Evolutionary conservation across 106 monocot species (phyloP), one percentile per base, ranked within the genome.

Genomic region (Triglochin maritima): DNA sequence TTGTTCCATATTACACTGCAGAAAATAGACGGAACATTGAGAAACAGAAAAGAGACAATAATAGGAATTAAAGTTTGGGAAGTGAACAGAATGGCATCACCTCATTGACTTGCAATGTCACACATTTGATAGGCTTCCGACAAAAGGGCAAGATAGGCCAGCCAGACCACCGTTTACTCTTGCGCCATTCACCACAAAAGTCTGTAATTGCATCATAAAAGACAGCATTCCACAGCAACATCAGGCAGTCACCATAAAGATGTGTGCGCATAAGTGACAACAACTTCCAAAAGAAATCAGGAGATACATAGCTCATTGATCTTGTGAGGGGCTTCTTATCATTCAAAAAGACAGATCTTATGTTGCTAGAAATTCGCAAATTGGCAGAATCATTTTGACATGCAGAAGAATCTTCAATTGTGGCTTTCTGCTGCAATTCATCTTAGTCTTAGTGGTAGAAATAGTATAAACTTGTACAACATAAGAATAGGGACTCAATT

Each of bases 181-280:
- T 87, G 17, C 78, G 75, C 95, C 95, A 96, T 47, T 47, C 64
- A 42, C 13, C 58, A 57, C 80, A 84, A 67, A 76, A 76, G 46
- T 85, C 83, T 43, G 76, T 59, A 58, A 96, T 62, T 69, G 71
- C 69, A 72, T 88, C 90, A 67, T 78, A 83, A 73, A 85, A 78
- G 44, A 86, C 81, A 15, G 59, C 76, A 80, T 84, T 79, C 95
- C 95, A 96, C 13, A 88, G 17, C 52, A 76, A 69, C 56, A 63
- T 84, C 85, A 96, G 81, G 49, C 72, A 76, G 57, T 96, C 88
- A 74, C 83, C 78, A 74, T 83, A 81, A 62, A 78, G 69, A 6
- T 73, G 49, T 77, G 66, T 76, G 59, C 71, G 60, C 14, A 80
- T 67, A 29, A 71, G 75, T 56, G 81, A 72, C 69, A 88, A 47